phyloP scores from a whole-genome alignment of 2,329 filamentous ascomycete genomes.

The Penicillium rolfsii region DNA sequence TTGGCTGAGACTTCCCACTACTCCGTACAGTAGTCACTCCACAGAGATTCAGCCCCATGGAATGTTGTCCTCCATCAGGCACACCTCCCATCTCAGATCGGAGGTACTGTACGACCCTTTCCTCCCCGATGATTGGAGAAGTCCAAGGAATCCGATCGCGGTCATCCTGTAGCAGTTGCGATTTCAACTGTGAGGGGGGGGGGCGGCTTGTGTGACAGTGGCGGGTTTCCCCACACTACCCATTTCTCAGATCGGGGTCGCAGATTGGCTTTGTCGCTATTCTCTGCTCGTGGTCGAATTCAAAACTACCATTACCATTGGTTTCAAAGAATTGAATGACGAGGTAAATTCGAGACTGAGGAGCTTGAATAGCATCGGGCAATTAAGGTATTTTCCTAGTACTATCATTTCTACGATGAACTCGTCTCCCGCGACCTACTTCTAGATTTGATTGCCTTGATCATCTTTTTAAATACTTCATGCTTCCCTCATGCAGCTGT shows the following conservation, averaged over 20 bases:
- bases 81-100: slow-evolving; percentile 1
- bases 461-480: neutral
- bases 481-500: neutral
- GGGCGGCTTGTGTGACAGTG: slow-evolving; percentile 19
- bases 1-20: neutral
- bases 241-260: slow-evolving; percentile 19
- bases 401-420: neutral
- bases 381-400: neutral
- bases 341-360: neutral
- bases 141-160: neutral
- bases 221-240: slow-evolving; percentile 13
- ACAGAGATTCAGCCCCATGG: neutral
- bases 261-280: neutral
- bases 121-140: slow-evolving; percentile 4
- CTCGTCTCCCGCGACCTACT: neutral
- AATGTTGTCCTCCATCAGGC: slow-evolving; percentile 1
- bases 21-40: neutral
- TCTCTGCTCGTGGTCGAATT: neutral
- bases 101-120: slow-evolving; percentile 3
- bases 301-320: neutral
- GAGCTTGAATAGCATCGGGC: too few species aligned
- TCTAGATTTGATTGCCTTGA: neutral
- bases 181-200: slow-evolving; percentile 14
- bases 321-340: neutral
- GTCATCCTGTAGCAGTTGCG: slow-evolving; percentile 18